Conservation (phyloP, 441 rosid species). For the Bocquillonia castaneifolia region DNA sequence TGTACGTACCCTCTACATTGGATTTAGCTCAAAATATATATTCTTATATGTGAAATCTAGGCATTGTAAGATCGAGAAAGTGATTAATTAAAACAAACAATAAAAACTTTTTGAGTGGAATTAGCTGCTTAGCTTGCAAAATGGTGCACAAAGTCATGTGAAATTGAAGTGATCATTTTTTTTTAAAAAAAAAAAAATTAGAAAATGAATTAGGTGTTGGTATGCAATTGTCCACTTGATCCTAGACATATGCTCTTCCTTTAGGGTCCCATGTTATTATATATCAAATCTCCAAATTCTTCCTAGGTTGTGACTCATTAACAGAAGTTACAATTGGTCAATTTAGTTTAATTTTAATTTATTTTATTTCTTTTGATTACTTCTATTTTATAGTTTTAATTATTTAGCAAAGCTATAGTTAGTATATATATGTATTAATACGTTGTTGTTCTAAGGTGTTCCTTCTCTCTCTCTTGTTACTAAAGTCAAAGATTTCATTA, state of each 20-base stretch:
- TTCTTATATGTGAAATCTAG: slow-evolving; percentile 15
- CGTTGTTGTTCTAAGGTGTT: no score
- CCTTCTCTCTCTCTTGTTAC: no score
- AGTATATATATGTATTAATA: no score
- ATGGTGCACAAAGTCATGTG: slow-evolving; percentile 32
- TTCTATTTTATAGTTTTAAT: background rate
- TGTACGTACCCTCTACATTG: slow-evolving; percentile 28
- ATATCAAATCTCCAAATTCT: slow-evolving; percentile 14
- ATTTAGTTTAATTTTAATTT: background rate
- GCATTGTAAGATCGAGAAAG: slow-evolving; percentile 25
- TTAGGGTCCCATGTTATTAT: slow-evolving; percentile 22
- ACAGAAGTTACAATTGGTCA: background rate
- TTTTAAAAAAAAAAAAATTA: background rate
- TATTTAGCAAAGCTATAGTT: no score
- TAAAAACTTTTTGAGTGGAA: slow-evolving; percentile 2
- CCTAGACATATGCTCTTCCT: slow-evolving; percentile 34
- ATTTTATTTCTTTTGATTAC: no score
- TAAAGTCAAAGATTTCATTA: no score
- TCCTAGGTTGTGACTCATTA: slow-evolving; percentile 17
- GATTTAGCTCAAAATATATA: background rate
- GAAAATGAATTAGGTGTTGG: slow-evolving; percentile 19
- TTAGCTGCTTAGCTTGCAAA: slow-evolving; percentile 31
- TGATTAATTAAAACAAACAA: background rate
- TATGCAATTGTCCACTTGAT: slow-evolving; percentile 34
- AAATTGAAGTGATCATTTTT: slow-evolving; percentile 4